Conservation (phyloP, 257 asterid species). For the Solanum pinnatisectum region DNA sequence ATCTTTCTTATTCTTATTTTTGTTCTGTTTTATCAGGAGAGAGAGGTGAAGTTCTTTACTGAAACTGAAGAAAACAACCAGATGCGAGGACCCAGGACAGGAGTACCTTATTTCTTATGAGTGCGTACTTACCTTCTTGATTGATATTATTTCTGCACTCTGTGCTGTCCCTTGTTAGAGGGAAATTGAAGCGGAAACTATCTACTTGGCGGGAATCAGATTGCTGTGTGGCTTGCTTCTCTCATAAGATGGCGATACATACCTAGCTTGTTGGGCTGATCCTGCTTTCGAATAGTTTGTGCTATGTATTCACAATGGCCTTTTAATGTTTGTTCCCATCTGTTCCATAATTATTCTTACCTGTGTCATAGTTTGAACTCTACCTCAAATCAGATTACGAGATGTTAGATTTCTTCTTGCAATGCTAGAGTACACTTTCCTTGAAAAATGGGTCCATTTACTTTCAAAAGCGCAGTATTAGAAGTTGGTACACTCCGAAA, state of each 20-base stretch:
- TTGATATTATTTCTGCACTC: background rate
- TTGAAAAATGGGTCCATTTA: background rate
- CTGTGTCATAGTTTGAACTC: background rate
- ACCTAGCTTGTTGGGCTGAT: constrained; percentile 3
- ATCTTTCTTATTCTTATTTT: background rate
- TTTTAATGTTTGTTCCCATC: background rate
- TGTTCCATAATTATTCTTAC: constrained; percentile 3
- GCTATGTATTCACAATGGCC: constrained; percentile 19
- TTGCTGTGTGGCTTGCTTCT: background rate
- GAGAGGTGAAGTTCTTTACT: constrained; percentile 96
- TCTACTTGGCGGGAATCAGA: background rate
- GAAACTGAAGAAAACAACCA: constrained; percentile 99
- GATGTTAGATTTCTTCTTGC: background rate
- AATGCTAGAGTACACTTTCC: background rate
- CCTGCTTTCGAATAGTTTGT: constrained; percentile 31
- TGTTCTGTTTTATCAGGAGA: constrained; percentile 42
- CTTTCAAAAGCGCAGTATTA: background rate
- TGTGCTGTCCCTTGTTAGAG: background rate
- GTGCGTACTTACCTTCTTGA: background rate
- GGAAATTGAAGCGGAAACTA: background rate
- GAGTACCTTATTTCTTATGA: constrained; percentile 93
- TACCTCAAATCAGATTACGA: background rate
- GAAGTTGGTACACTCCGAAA: background rate
- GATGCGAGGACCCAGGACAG: constrained; percentile 98
- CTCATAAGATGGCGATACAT: background rate